Conservation (phyloP, 176 grass and related monocot species). For the Bonia amplexicaulis region DNA sequence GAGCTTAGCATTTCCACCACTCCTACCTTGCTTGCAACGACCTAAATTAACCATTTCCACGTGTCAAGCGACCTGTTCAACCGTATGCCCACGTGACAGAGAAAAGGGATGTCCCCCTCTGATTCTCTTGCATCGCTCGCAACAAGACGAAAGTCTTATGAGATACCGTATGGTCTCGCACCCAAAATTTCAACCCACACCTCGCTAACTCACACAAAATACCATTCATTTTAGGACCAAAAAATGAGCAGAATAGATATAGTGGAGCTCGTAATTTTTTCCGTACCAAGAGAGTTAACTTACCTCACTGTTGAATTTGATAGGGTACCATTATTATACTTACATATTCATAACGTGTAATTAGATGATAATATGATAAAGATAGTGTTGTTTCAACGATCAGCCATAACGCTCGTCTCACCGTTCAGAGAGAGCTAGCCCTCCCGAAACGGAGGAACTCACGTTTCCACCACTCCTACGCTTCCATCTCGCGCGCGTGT, state of each 20-base stretch:
- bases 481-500: no score
- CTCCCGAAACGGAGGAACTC: no score
- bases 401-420: not conserved
- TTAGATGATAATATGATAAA: not conserved
- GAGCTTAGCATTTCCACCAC: no score
- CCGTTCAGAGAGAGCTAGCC: no score
- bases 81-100: no score
- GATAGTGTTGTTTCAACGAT: not conserved
- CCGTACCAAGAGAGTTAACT: not conserved
- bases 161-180: no score
- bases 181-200: not conserved
- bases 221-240: not conserved
- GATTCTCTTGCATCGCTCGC: no score
- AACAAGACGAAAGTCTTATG: no score
- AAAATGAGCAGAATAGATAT: not conserved
- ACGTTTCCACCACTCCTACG: not conserved
- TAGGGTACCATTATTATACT: not conserved
- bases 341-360: not conserved
- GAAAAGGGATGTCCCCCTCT: no score
- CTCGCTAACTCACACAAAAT: not conserved
- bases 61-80: no score
- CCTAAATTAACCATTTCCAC: no score
- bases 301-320: accelerated
- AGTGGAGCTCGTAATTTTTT: not conserved
- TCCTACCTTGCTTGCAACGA: no score